phyloP scores from a whole-genome alignment of 495 filamentous ascomycete genomes.

The Neurospora sp. region DNA sequence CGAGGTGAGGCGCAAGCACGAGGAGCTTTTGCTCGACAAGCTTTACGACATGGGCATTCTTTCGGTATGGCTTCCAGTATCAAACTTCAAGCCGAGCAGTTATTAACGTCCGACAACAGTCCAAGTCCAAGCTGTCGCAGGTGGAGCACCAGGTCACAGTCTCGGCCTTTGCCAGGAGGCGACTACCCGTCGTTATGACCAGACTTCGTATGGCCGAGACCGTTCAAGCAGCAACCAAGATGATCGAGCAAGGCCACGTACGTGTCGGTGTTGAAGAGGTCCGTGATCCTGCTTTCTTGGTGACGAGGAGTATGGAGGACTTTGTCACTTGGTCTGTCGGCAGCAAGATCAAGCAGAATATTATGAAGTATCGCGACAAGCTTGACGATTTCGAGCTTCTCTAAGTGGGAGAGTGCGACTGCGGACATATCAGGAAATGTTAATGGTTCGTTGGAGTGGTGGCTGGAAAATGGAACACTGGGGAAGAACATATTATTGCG shows the following conservation, averaged over 20 bases:
- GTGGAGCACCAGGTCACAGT: conserved; percentile 85
- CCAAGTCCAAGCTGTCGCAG: conserved; percentile 61
- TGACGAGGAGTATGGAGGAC: conserved; percentile 82
- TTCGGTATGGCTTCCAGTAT: conserved; percentile 10
- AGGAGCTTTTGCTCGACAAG: conserved; percentile 76
- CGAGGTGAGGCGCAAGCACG: conserved; percentile 66
- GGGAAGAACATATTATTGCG: neutral
- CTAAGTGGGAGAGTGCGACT: conserved; percentile 21
- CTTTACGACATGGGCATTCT: conserved; percentile 85
- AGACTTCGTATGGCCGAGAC: conserved; percentile 80
- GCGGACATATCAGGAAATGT: neutral
- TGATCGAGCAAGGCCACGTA: conserved; percentile 94
- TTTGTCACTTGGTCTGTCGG: conserved; percentile 95
- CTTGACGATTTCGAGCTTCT: conserved; percentile 94
- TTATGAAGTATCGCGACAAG: conserved; percentile 87
- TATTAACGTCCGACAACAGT: conserved; percentile 23
- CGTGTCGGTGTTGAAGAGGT: conserved; percentile 86
- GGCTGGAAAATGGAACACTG: neutral
- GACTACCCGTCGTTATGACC: conserved; percentile 73
- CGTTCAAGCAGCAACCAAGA: conserved; percentile 68
- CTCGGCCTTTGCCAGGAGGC: conserved; percentile 65
- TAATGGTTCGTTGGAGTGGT: neutral
- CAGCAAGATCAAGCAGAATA: conserved; percentile 92
- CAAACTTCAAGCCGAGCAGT: neutral
- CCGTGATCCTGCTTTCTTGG: conserved; percentile 71